Conservation (phyloP, 306 rosid species). For the Begonia masoniana region DNA sequence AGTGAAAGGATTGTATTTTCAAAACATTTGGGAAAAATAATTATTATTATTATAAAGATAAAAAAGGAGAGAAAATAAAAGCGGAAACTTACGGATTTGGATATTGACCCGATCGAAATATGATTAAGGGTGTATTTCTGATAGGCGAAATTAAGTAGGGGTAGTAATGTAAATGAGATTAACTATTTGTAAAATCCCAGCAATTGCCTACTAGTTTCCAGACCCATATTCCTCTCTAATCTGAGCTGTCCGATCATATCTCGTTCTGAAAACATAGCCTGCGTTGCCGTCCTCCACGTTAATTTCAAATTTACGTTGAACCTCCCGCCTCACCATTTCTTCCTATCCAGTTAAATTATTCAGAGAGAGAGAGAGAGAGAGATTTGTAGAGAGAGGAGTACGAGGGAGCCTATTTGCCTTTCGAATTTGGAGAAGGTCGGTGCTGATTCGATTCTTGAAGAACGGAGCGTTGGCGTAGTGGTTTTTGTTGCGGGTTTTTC, state of each 20-base stretch:
- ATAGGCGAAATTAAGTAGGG: not conserved
- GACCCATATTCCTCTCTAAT: constrained; percentile 17
- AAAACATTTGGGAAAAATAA: too few species aligned
- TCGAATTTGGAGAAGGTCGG: not conserved
- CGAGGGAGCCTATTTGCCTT: not conserved
- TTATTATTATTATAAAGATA: too few species aligned
- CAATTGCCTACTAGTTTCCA: constrained; percentile 39
- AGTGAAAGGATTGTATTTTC: too few species aligned
- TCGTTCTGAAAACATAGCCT: constrained; percentile 52
- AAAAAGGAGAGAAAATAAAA: too few species aligned
- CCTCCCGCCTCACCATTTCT: not conserved
- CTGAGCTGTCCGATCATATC: constrained; percentile 36
- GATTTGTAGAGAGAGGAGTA: not conserved
- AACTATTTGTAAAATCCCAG: constrained; percentile 14
- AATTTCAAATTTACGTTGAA: not conserved
- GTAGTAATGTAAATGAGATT: constrained; percentile 1
- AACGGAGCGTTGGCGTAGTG: not conserved
- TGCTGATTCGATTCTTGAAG: not conserved
- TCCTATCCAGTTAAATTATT: not conserved
- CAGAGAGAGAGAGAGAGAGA: not conserved
- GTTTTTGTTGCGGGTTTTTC: not conserved
- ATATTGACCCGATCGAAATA: not conserved
- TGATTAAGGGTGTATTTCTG: constrained; percentile 1
- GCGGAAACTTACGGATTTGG: too few species aligned
- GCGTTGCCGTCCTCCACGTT: not conserved